Conservation (phyloP, 768 basidiomycete genomes). For the Lactarius psammicola region DNA sequence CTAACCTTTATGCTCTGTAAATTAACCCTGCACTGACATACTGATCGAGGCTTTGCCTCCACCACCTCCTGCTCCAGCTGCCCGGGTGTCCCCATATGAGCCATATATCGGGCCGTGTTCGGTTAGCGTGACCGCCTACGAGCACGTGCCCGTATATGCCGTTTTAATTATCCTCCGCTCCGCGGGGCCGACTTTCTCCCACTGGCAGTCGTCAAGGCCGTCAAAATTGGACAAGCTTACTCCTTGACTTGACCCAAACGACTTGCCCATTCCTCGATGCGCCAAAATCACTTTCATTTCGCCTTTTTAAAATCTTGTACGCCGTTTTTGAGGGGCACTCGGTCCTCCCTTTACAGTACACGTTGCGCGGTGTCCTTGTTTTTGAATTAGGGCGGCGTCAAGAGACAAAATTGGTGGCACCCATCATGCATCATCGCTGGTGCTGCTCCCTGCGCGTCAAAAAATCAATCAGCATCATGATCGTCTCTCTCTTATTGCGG, state of each 20-base stretch:
- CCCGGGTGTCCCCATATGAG: not conserved
- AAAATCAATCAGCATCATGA: slow-evolving; percentile 4
- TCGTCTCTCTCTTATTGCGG: slow-evolving; percentile 4
- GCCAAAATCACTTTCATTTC: not conserved
- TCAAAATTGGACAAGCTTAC: not conserved
- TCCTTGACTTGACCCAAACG: not conserved
- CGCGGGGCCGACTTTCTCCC: not conserved
- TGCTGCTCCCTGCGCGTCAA: not conserved
- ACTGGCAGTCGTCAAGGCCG: not conserved
- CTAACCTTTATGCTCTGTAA: not conserved
- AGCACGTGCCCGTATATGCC: not conserved
- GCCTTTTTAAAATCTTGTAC: not conserved
- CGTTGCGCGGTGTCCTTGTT: not conserved
- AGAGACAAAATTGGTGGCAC: not conserved
- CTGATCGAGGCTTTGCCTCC: not conserved
- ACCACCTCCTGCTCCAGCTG: not conserved
- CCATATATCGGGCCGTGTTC: not conserved
- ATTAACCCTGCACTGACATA: not conserved
- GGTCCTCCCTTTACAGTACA: not conserved
- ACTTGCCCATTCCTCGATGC: not conserved
- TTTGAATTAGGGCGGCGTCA: not conserved
- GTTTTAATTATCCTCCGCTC: not conserved
- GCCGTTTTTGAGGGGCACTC: not conserved
- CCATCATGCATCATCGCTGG: not conserved
- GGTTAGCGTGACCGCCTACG: not conserved